A percentile compares a stretch with the other conserved stretches of the same genome.
Conservation (phyloP, 2,329 filamentous ascomycete species). For the Immersiporthe knoxdaviesiana region DNA sequence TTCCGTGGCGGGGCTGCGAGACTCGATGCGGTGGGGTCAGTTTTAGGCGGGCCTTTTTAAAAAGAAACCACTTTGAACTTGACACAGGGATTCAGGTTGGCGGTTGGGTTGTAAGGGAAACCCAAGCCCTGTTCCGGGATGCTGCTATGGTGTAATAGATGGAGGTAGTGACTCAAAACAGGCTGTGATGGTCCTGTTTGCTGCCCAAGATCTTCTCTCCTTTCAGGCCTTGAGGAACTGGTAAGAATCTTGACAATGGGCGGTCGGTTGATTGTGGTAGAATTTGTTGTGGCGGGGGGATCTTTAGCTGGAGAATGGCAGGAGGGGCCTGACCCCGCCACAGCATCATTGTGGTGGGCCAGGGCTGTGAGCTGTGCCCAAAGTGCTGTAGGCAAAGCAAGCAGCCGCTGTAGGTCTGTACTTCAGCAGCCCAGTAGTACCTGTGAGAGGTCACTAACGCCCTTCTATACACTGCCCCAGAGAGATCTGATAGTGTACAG, state of each 20-base stretch:
- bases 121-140: neutral
- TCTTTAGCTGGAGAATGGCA: constrained; percentile 38
- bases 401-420: no score
- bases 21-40: constrained; percentile 33
- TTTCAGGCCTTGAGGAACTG: neutral
- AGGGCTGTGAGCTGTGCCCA: constrained; percentile 5
- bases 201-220: neutral
- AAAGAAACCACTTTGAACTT: constrained; percentile 21
- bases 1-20: constrained; percentile 10
- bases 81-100: constrained; percentile 22
- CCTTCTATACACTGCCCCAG: neutral
- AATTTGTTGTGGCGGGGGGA: constrained; percentile 5
- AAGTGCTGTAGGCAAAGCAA: neutral
- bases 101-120: neutral
- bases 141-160: neutral
- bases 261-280: constrained; percentile 6
- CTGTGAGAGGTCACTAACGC: neutral
- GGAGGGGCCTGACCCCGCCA: constrained; percentile 35
- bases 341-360: constrained; percentile 27
- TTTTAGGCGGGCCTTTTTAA: constrained; percentile 30
- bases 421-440: neutral
- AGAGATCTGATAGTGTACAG: neutral
- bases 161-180: neutral
- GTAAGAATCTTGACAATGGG: neutral
- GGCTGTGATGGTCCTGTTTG: neutral